phyloP scores from a whole-genome alignment of 768 basidiomycete genomes.

The Suillus placidus region DNA sequence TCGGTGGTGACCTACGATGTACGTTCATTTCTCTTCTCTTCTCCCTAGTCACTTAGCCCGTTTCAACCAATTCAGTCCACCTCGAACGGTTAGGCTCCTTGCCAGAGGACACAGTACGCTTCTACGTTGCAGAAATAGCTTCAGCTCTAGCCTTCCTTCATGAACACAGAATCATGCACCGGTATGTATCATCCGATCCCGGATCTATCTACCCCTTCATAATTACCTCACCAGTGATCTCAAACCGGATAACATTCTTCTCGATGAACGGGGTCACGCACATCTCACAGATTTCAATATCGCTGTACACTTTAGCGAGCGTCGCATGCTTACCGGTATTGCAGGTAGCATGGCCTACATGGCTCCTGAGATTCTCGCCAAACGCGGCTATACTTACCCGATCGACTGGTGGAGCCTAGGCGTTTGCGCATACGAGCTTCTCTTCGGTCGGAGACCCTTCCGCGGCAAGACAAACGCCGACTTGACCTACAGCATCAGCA shows the following conservation, averaged over 20 bases:
- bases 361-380: conserved; percentile 89
- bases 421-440: conserved; percentile 88
- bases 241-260: conserved; percentile 96
- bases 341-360: conserved; percentile 99
- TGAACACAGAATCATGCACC: conserved; percentile 92
- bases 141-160: conserved; percentile 90
- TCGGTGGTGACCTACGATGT: conserved; percentile 95
- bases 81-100: conserved; percentile 79
- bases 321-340: conserved; percentile 82
- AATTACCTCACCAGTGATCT: conserved; percentile 62
- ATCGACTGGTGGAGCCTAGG: conserved; percentile 99
- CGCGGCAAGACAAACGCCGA: conserved; percentile 92
- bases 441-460: conserved; percentile 91
- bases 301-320: conserved; percentile 92
- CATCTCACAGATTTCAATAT: conserved; percentile 99
- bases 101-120: conserved; percentile 77
- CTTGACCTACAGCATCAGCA: conserved; percentile 89
- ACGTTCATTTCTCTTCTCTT: conserved; percentile 34
- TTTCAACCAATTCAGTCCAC: conserved; percentile 59
- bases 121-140: conserved; percentile 88
- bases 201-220: not conserved
- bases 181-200: conserved; percentile 51
- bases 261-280: conserved; percentile 94
- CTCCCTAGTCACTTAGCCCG: not conserved
- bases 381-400: conserved; percentile 91